Percentiles rank a stretch among this genome's conserved stretches.
phyloP scores from a whole-genome alignment of 441 rosid genomes.

The Lepidium campestre region DNA sequence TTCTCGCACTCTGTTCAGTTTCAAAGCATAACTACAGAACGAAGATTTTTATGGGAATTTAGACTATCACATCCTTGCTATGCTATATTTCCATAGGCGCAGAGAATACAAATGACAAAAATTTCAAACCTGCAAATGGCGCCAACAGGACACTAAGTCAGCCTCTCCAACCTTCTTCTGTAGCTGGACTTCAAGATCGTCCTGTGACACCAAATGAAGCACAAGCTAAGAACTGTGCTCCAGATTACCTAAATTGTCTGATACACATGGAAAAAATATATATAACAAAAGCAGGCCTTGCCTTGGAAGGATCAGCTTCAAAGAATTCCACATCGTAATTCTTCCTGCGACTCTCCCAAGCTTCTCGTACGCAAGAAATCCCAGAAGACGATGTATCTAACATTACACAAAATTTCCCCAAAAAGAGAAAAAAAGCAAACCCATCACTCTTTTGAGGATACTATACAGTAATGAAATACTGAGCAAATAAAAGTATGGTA shows the following conservation, averaged over 20 bases:
- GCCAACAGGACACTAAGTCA: conserved; percentile 90
- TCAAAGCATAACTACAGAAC: conserved; percentile 74
- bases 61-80: neutral
- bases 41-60: neutral
- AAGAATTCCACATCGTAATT: conserved; percentile 65
- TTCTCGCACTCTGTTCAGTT: conserved; percentile 87
- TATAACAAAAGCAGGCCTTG: neutral
- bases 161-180: conserved; percentile 56
- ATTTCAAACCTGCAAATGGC: conserved; percentile 72
- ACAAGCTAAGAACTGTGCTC: neutral
- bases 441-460: neutral
- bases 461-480: neutral
- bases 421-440: neutral
- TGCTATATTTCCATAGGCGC: neutral
- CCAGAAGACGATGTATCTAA: conserved; percentile 64
- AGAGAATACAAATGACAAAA: neutral
- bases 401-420: neutral
- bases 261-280: neutral
- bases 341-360: conserved; percentile 81
- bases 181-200: conserved; percentile 47
- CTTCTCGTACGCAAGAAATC: conserved; percentile 51
- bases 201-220: conserved; percentile 38
- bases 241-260: neutral
- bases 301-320: conserved; percentile 74
- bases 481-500: neutral